phyloP scores from a whole-genome alignment of 495 filamentous ascomycete genomes.

The Pseudomonodictys pantanalensis region DNA sequence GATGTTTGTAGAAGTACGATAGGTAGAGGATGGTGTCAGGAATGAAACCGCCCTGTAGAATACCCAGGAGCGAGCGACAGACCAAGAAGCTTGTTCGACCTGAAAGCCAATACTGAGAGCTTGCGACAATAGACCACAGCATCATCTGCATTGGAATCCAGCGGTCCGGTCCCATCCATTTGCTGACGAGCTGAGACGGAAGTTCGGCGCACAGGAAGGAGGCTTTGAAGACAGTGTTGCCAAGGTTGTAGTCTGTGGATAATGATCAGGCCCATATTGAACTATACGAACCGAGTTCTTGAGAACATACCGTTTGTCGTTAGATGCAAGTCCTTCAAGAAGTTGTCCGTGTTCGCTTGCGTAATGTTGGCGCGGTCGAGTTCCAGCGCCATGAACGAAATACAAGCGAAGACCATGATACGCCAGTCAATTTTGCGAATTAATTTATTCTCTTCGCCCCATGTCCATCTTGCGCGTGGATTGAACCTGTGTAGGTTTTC shows the following conservation, averaged over 20 bases:
- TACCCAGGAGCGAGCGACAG: constrained; percentile 25
- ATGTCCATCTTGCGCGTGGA: constrained; percentile 52
- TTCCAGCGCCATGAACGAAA: constrained; percentile 34
- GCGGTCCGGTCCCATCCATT: constrained; percentile 32
- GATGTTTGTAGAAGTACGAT: constrained; percentile 72
- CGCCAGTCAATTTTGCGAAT: constrained; percentile 38
- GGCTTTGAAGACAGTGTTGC: constrained; percentile 32
- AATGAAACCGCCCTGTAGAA: constrained; percentile 40
- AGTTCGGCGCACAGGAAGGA: constrained; percentile 32
- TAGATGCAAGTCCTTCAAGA: constrained; percentile 27
- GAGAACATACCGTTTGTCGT: constrained; percentile 29
- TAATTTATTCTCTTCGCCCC: constrained; percentile 45
- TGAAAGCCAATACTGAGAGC: constrained; percentile 21
- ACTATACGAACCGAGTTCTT: not conserved
- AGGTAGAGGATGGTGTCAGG: constrained; percentile 60
- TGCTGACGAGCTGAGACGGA: constrained; percentile 32
- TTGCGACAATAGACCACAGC: constrained; percentile 29
- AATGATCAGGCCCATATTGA: not conserved
- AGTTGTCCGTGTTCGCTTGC: constrained; percentile 31
- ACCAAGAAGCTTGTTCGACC: constrained; percentile 22
- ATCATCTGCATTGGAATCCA: constrained; percentile 34
- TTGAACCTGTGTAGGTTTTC: constrained; percentile 55
- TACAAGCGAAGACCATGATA: constrained; percentile 26
- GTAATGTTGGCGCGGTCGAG: constrained; percentile 32
- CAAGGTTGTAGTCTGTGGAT: constrained; percentile 31